Percentiles rank a stretch among this genome's conserved stretches.
Evolutionary conservation across 352 stramenopile species (phyloP).

Genomic region (Sclerospora graminicola): DNA sequence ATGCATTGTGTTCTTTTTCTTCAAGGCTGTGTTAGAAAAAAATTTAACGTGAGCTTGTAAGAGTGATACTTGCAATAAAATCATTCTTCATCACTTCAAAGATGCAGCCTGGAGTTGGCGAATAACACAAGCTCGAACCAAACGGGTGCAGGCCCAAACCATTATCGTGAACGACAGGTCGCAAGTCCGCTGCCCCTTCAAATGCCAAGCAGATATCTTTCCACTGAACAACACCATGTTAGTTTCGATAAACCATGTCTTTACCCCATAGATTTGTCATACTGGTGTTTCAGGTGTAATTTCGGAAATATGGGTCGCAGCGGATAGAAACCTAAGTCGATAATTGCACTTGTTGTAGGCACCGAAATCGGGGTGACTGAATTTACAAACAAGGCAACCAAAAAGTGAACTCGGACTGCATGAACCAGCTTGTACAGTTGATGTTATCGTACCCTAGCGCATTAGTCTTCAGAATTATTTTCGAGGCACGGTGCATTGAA

Average conservation of each 20-base stretch:
- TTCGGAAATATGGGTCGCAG: constrained; percentile 29
- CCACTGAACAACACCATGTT: constrained; percentile 30
- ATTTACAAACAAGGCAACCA: constrained; percentile 1
- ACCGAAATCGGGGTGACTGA: constrained; percentile 68
- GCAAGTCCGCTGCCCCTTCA: constrained; percentile 30
- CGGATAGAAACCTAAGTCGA: constrained; percentile 41
- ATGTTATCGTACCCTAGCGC: constrained; percentile 37
- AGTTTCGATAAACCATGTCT: not conserved
- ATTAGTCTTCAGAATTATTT: constrained; percentile 78
- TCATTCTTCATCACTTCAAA: constrained; percentile 82
- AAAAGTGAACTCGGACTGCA: not conserved
- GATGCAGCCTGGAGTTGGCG: constrained; percentile 53
- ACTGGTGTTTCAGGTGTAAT: constrained; percentile 48
- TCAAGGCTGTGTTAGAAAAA: not conserved
- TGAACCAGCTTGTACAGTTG: not conserved
- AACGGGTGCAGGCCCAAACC: constrained; percentile 70
- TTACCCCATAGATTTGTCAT: constrained; percentile 1
- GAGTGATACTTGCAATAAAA: constrained; percentile 60
- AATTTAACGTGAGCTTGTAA: constrained; percentile 21
- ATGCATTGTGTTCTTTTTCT: too few relatives aligned
- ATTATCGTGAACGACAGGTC: constrained; percentile 69
- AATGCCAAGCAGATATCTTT: constrained; percentile 57
- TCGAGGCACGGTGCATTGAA: constrained; percentile 52
- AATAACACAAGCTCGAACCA: constrained; percentile 70
- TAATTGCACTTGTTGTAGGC: constrained; percentile 85